phyloP scores from a whole-genome alignment of 352 stramenopile species.

The Pythium oligandrum region DNA sequence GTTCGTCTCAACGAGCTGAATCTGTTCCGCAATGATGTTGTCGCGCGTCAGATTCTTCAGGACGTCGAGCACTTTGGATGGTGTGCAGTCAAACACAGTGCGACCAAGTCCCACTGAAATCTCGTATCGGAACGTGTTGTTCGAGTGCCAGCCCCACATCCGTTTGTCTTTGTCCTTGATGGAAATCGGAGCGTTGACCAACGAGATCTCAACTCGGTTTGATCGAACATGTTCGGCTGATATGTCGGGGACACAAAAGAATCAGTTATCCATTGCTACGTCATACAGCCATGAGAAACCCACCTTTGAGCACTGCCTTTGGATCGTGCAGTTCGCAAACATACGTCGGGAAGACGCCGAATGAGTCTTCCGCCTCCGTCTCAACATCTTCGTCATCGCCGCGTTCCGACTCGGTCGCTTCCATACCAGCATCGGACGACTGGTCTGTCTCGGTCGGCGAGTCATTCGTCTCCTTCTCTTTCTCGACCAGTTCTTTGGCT shows the following conservation, averaged over 20 bases:
- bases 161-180: conserved; percentile 19
- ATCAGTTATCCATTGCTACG: too few relatives aligned
- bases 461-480: conserved; percentile 7
- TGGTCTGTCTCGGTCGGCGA: conserved; percentile 22
- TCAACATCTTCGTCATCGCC: conserved; percentile 26
- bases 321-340: conserved; percentile 75
- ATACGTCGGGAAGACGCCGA: conserved; percentile 47
- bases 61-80: conserved; percentile 46
- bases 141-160: conserved; percentile 21
- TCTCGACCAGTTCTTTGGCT: background rate
- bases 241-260: background rate
- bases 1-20: conserved; percentile 69
- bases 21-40: conserved; percentile 36
- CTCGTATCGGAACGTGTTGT: conserved; percentile 55
- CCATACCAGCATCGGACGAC: conserved; percentile 24
- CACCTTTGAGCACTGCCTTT: conserved; percentile 65
- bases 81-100: conserved; percentile 62
- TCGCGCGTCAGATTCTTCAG: conserved; percentile 55
- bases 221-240: conserved; percentile 59
- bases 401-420: conserved; percentile 14
- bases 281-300: background rate
- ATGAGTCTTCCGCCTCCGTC: conserved; percentile 21
- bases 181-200: conserved; percentile 27
- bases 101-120: conserved; percentile 52
- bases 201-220: conserved; percentile 50